Conservation (phyloP, 176 grass and related monocot species). For the Otatea glauca region DNA sequence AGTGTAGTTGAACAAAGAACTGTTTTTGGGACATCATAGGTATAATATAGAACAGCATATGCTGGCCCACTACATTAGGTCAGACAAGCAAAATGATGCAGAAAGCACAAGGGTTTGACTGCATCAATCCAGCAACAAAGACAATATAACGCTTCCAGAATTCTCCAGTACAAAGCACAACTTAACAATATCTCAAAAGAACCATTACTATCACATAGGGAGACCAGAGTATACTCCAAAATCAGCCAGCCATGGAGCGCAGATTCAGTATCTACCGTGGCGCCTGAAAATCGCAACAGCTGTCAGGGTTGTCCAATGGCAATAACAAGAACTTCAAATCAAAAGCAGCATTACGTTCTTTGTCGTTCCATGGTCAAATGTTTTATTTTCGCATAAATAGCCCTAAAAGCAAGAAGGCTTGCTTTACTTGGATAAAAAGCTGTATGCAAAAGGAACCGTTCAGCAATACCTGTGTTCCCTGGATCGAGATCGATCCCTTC, state of each 20-base stretch:
- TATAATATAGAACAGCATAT: slow-evolving; percentile 31
- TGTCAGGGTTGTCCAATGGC: neutral
- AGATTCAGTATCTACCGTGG: slow-evolving; percentile 47
- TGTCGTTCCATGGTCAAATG: neutral
- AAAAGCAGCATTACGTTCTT: neutral
- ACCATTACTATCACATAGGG: slow-evolving; percentile 22
- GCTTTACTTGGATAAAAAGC: neutral
- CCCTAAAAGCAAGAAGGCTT: neutral
- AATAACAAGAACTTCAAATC: neutral
- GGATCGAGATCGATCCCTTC: slow-evolving; percentile 77
- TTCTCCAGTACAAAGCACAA: slow-evolving; percentile 11
- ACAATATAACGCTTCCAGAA: neutral
- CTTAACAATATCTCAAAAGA: slow-evolving; percentile 1
- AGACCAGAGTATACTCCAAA: slow-evolving; percentile 18
- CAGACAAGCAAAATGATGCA: slow-evolving; percentile 14
- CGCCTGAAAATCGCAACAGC: slow-evolving; percentile 44
- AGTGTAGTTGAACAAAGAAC: neutral
- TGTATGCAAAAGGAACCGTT: slow-evolving; percentile 14
- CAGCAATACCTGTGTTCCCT: slow-evolving; percentile 75
- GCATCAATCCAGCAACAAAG: neutral
- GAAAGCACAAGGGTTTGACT: slow-evolving; percentile 13
- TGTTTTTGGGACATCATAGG: neutral
- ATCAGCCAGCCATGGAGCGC: slow-evolving; percentile 12
- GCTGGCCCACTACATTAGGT: neutral
- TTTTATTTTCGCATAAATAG: neutral